Evolutionary conservation across 176 grass and related monocot species (phyloP).

Genomic region (Eragrostis nindensis): DNA sequence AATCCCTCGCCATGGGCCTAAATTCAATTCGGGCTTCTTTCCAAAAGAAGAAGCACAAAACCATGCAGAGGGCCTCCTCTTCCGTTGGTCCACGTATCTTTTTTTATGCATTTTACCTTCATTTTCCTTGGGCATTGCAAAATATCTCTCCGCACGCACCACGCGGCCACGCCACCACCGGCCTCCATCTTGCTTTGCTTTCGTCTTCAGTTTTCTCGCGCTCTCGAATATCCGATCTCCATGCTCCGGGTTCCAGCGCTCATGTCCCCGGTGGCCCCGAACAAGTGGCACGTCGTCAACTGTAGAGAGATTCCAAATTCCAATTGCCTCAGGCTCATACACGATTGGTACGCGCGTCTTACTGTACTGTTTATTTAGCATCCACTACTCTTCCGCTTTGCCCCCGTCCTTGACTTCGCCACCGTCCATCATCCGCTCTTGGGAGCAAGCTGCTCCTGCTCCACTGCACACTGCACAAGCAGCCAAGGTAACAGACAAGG

Average conservation of each 20-base stretch:
- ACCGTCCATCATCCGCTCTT: neutral
- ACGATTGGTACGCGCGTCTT: conserved; percentile 11
- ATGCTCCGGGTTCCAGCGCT: neutral
- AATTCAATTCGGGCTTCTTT: no score
- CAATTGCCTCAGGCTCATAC: neutral
- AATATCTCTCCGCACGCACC: neutral
- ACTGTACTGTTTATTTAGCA: neutral
- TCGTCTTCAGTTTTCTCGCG: neutral
- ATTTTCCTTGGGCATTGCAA: neutral
- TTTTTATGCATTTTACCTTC: neutral
- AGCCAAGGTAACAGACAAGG: neutral
- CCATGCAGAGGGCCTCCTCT: neutral
- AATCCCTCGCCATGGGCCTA: no score
- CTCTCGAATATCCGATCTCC: neutral
- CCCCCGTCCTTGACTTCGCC: conserved; percentile 29
- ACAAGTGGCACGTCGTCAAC: neutral
- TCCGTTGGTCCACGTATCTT: neutral
- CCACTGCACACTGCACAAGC: neutral
- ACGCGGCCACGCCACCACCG: no score
- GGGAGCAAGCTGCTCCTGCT: neutral
- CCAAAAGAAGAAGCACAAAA: no score
- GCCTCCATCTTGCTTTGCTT: neutral
- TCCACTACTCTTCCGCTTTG: neutral
- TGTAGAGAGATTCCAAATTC: neutral
- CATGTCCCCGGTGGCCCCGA: neutral